Conservation (phyloP, 2,329 filamentous ascomycete species). For the Leptographium procerum region DNA sequence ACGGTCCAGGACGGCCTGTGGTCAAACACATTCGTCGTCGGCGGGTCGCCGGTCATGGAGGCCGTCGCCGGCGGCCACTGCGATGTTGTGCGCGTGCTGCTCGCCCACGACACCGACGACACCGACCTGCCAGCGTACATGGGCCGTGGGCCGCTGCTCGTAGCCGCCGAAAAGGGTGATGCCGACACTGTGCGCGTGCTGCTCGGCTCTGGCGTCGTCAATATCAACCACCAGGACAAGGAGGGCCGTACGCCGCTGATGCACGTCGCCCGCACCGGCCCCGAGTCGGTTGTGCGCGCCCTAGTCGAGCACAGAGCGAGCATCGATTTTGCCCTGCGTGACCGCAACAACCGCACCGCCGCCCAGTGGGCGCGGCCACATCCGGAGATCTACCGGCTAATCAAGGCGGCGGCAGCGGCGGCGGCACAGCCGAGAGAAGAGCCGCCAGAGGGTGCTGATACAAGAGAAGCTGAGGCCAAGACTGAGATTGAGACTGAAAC, state of each 20-base stretch:
- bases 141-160: background rate
- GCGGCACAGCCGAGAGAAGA: too few relatives aligned
- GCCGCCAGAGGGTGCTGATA: too few relatives aligned
- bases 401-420: too few relatives aligned
- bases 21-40: background rate
- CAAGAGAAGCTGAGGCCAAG: too few relatives aligned
- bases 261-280: too few relatives aligned
- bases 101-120: background rate
- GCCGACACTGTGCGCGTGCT: background rate
- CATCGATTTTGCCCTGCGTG: too few relatives aligned
- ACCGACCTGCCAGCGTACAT: background rate
- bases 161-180: background rate
- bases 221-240: background rate
- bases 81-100: background rate
- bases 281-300: too few relatives aligned
- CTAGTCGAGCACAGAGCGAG: too few relatives aligned
- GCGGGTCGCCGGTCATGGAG: background rate
- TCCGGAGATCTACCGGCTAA: too few relatives aligned
- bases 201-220: background rate
- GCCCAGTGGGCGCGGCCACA: too few relatives aligned
- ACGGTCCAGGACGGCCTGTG: background rate
- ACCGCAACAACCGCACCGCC: too few relatives aligned
- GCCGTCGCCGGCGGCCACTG: background rate
- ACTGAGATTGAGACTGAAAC: too few relatives aligned
- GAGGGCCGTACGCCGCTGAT: background rate